Evolutionary conservation across 1,139 yeast species (phyloP), one percentile per base, ranked within the genome.

Genomic region (Scheffersomyces stambukii): DNA sequence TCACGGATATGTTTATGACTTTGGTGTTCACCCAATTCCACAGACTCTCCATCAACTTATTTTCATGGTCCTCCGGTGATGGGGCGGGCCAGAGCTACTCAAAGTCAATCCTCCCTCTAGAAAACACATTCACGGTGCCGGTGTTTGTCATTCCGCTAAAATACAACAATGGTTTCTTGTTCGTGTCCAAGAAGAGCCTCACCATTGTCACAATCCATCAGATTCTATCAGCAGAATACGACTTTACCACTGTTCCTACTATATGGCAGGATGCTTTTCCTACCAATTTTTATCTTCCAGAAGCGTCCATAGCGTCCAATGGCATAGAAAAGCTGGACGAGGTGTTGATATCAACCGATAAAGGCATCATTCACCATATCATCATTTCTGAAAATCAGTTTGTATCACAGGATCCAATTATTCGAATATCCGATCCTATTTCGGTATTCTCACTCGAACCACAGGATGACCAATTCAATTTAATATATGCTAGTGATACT

Each of bases 151-250:
- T 61, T 0, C 64, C 76, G 0, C 48, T 70, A 25, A 46, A 52
- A 8, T 45, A 46, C 7, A 52, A 50, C 28, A 46, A 52, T n/a
- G 50, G 60, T 12, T 66, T 64, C 33, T 42, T 66, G 16, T 60
- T 63, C 38, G 62, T 66, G 2, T 42, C 48, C 5, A 46, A 49
- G 4, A 38, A 47, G 4, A 54, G 50, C 20, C 30, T 65, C 4
- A 43, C 52, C 4, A 41, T 61, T 2, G 45, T 71, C 4, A 51
- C 70, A 6, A 51, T 67, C 8, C 70, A 66, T 44, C 62, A 65
- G 29, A 64, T 71, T 4, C 44, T 65, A n/a, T 67, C 75, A 2
- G 77, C 70, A 1, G 67, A 65, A 27, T 63, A 63, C 35, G 46
- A 53, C 23, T 70, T 69, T 36, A 32, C 41, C 3, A 36, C 46